A percentile compares a stretch with the other conserved stretches of the same genome.
phyloP scores from a whole-genome alignment of 2,329 filamentous ascomycete genomes.

The Ascochyta lentis region DNA sequence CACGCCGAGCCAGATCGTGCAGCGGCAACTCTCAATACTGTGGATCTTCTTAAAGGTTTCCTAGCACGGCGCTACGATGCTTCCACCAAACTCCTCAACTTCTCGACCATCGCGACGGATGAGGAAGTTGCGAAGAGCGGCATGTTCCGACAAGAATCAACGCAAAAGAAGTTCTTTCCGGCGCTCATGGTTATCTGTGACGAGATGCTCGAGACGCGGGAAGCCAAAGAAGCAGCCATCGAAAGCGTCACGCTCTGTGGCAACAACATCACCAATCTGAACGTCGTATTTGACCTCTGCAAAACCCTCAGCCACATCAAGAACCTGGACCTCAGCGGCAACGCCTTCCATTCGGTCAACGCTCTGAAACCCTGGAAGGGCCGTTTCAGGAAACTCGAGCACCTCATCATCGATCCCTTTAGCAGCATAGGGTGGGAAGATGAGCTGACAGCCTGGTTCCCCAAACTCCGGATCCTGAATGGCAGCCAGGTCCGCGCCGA shows the following conservation, averaged over 20 bases:
- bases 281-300: conserved; percentile 75
- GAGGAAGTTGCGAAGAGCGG: conserved; percentile 74
- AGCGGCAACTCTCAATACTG: conserved; percentile 42
- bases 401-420: conserved; percentile 70
- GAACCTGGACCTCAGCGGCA: conserved; percentile 87
- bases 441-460: conserved; percentile 82
- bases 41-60: conserved; percentile 72
- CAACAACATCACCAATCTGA: conserved; percentile 78
- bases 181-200: conserved; percentile 89
- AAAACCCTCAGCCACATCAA: conserved; percentile 83
- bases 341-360: conserved; percentile 73
- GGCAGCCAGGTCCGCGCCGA: conserved; percentile 74
- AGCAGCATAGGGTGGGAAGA: conserved; percentile 62
- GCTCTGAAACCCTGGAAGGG: conserved; percentile 77
- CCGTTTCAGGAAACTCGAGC: conserved; percentile 79
- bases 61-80: conserved; percentile 77
- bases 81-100: conserved; percentile 76
- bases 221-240: conserved; percentile 79
- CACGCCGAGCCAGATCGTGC: conserved; percentile 70
- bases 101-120: conserved; percentile 79
- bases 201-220: conserved; percentile 72
- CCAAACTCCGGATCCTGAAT: conserved; percentile 79
- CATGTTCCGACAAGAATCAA: conserved; percentile 74
- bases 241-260: conserved; percentile 80
- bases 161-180: conserved; percentile 86